Base-by-base conservation (phyloP, 2,329 filamentous ascomycete species). In the Cercospora beticola region DNA sequence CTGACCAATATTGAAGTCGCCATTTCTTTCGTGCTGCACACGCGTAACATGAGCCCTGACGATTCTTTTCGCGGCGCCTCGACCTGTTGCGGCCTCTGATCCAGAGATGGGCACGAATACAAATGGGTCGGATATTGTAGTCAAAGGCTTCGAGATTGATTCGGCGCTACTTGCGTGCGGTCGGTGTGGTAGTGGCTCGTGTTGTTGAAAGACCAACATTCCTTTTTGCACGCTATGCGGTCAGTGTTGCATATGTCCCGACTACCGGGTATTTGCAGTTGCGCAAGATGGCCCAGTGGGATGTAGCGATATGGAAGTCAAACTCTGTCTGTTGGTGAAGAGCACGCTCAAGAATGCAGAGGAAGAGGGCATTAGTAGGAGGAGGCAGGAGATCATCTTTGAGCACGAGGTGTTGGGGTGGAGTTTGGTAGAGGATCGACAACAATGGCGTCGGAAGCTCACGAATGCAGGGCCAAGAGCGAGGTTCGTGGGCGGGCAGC, bases 1-100 rank as follows among this genome's bases (percentile, higher is more conserved):
- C 26, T 63, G 60, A n/a, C 60, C 60, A n/a, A 63, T 43, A n/a
- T n/a, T 63, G 60, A 63, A 63, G 6, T 63, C 54, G 14, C 60
- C 60, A 52, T 63, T 63, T 28, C 23, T 63, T 43, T 63, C 60
- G 26, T 63, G 60, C 8, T 63, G 60, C n/a, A 63, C 60, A 2
- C 60, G 60, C 26, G 60, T 63, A 5, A 63, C 60, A 52, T 63
- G 60, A 31, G 60, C 60, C 16, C 60, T 49, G 21, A 63, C 60
- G n/a, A 63, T 52, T 23, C 43, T 23, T 54, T 54, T 63, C 9
- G 60, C 60, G 0, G 60, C 40, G 18, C 33, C 60, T 54, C 60
- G 36, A 23, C 60, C 60, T 23, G 18, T 63, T 6, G 60, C 60
- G 10, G 60, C 60, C 40, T 63, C 60, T 8, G 40, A 28, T 4